Evolutionary conservation across 192 early-diverging fungal genomes (phyloP).

Genomic region (Coemansia guatemalensis): DNA sequence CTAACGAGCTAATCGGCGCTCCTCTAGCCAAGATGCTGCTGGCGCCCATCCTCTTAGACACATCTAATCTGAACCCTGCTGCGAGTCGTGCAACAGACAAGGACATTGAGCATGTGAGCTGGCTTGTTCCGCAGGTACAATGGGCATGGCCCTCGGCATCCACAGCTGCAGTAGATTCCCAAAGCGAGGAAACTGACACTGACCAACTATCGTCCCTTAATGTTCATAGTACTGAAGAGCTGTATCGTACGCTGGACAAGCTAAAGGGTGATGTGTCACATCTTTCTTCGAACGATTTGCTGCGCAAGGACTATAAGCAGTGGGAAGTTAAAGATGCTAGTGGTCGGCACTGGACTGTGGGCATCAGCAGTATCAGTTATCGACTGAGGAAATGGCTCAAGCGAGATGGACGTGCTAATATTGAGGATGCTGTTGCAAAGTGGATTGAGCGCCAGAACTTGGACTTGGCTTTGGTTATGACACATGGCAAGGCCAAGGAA

Average conservation of each 20-base stretch:
- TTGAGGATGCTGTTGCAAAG: constrained; percentile 16
- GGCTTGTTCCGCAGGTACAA: constrained; percentile 30
- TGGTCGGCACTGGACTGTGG: constrained; percentile 24
- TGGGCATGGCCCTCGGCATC: constrained; percentile 12
- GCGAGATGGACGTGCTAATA: constrained; percentile 25
- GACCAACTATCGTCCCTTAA: constrained; percentile 6
- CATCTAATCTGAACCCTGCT: constrained; percentile 22
- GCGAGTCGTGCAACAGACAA: constrained; percentile 26
- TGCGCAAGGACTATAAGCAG: constrained; percentile 57
- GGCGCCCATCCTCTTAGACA: constrained; percentile 41
- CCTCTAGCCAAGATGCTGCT: constrained; percentile 34
- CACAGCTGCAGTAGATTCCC: not conserved
- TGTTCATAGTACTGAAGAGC: constrained; percentile 14
- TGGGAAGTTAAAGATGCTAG: constrained; percentile 27
- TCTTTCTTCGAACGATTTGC: constrained; percentile 28
- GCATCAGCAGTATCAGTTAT: constrained; percentile 47
- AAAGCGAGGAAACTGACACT: not conserved
- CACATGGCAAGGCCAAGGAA: constrained; percentile 39
- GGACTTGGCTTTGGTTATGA: constrained; percentile 48
- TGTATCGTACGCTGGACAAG: constrained; percentile 32
- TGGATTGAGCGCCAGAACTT: constrained; percentile 30
- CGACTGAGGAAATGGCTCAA: constrained; percentile 49
- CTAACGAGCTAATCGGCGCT: not conserved
- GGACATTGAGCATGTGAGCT: constrained; percentile 21
- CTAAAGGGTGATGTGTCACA: constrained; percentile 42